Percentiles rank a stretch among this genome's conserved stretches.
Evolutionary conservation across 2,329 filamentous ascomycete genomes (phyloP).

Genomic region (Pseudogymnoascus sp.): DNA sequence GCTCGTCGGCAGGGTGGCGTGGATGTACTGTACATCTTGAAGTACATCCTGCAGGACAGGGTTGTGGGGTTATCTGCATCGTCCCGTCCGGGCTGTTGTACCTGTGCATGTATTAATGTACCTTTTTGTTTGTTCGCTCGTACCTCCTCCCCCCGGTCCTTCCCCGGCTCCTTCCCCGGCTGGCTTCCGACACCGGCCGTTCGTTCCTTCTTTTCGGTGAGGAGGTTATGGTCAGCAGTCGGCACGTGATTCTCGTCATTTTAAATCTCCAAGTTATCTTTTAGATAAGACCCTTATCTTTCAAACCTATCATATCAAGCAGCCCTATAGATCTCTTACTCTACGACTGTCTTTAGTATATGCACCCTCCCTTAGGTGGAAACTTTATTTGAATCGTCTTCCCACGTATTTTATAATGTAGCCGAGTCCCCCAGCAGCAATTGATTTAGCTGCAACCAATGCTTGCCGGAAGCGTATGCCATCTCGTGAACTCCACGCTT

Average conservation of each 20-base stretch:
- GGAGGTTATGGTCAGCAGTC: neutral
- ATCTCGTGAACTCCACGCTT: neutral
- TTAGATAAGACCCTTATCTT: neutral
- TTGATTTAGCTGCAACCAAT: neutral
- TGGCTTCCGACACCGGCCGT: neutral
- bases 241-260: neutral
- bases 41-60: neutral
- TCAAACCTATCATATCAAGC: neutral
- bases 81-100: neutral
- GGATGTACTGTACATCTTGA: neutral
- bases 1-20: too few species aligned
- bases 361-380: neutral
- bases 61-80: neutral
- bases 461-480: neutral
- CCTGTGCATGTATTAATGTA: neutral
- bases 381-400: neutral
- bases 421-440: neutral
- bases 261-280: too few species aligned
- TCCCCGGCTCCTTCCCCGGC: neutral
- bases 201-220: neutral
- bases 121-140: neutral
- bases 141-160: neutral
- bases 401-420: neutral
- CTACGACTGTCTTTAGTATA: neutral
- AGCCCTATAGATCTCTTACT: neutral